Base-by-base conservation (phyloP, 352 stramenopile genomes). In the Blastocystis sp. region DNA sequence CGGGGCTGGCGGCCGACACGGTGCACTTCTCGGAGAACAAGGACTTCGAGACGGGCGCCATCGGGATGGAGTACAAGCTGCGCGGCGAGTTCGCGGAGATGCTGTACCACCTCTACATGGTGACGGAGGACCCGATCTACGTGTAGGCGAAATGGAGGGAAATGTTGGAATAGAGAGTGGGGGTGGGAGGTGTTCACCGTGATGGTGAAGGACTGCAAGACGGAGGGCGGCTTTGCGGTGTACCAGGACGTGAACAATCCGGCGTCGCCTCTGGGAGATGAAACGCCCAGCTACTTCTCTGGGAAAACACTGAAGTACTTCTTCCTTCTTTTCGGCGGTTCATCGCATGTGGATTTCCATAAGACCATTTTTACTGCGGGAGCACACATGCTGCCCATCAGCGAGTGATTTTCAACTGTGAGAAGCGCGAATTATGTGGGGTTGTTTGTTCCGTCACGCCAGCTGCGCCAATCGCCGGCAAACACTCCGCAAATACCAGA, bases 251-350 rank as follows among this genome's bases (percentile, higher is more conserved):
- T 96, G 10, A 91, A 79, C 52, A 88, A 76, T 59, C 14, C 45
- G 59, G 23, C 59, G 14, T 34, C 56, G 1, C 9, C n/a, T 87
- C 76, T 88, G 0, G 76, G 65, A 3, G 89, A 90, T 92, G 93
- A 90, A 0, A 95, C 96, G 92, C 92, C 95, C 60, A 96, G 92
- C 40, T 96, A 94, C 70, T 96, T 96, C 89, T 65, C 96, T 61
- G 93, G 92, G n/a, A 93, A 97, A 91, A 97, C 94, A 56, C 90
- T 96, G 88, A 97, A 97, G 90, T 97, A 96, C 87, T 90, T 97
- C 14, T 96, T 94, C 77, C 82, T 96, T 86, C 91, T 96, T 41
- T 96, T 96, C 88, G 92, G 90, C 40, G 91, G 94, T 52, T 91
- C 93, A 59, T 89, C 92, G 41, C 61, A 94, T 48, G 64, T 95